Conservation (phyloP, 192 early-diverging fungal species). For the Coemansia aciculifera region DNA sequence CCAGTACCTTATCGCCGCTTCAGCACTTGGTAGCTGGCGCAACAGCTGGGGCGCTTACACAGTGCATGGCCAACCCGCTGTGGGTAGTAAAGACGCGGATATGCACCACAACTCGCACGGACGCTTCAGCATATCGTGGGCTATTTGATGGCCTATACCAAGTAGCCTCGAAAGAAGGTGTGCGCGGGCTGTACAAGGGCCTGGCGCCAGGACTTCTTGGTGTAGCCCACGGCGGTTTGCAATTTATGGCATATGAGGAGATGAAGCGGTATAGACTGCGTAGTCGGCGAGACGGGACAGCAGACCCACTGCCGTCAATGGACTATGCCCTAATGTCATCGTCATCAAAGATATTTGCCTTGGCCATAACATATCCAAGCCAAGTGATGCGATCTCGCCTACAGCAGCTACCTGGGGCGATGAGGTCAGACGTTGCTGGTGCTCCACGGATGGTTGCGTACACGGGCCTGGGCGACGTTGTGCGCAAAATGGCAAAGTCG, state of each 20-base stretch:
- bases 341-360: conserved; percentile 82
- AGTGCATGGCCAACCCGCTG: conserved; percentile 73
- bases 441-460: conserved; percentile 59
- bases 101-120: conserved; percentile 63
- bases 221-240: conserved; percentile 93
- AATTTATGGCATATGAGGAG: conserved; percentile 98
- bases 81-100: conserved; percentile 87
- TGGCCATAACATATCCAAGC: conserved; percentile 88
- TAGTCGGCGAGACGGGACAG: not conserved
- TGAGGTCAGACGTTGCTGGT: conserved; percentile 29
- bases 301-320: conserved; percentile 48
- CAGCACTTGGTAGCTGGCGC: conserved; percentile 85
- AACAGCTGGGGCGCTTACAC: conserved; percentile 70
- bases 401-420: conserved; percentile 63
- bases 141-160: conserved; percentile 63
- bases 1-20: conserved; percentile 62
- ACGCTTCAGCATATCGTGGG: conserved; percentile 66
- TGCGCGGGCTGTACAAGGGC: conserved; percentile 75
- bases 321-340: conserved; percentile 87
- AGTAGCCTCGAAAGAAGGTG: conserved; percentile 66
- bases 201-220: conserved; percentile 89
- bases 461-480: conserved; percentile 68
- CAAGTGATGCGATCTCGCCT: conserved; percentile 86
- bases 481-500: conserved; percentile 65
- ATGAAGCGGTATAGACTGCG: conserved; percentile 75